Evolutionary conservation across 805 yeast species (phyloP), one percentile per base, ranked within the genome.

Genomic region (Wickerhamiella azyma): DNA sequence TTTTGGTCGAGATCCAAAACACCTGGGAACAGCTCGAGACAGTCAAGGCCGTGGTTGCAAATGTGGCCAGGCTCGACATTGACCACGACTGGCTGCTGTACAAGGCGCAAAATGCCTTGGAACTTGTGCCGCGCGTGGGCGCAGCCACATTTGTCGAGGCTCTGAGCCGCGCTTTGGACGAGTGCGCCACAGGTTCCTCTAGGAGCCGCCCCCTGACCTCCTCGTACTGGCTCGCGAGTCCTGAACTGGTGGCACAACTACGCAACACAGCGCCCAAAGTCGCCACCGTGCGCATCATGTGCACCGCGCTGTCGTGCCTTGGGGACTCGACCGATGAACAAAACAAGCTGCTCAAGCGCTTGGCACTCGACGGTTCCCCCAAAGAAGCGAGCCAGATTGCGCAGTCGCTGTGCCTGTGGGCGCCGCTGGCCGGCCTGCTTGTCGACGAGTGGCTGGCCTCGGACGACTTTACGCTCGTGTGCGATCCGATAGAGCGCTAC

Each of bases 191-290:
- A n/a, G n/a, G n/a, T n/a, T 5, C 26, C 35, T 13, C 37, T 28
- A 14, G 16, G n/a, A 17, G 26, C 13, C 11, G 32, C 39, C 6
- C 32, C 38, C 19, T 14, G 35, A 13, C 44, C 24, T 21, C 24
- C 24, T n/a, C n/a, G n/a, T 41, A 41, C 33, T 41, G 44, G 44
- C 39, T 41, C 14, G 36, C 44, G 4, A 17, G 13, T 3, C 37
- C 37, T 8, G 35, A 41, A 2, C 16, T 41, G 14, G 17, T 41
- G 10, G 9, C 2, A 6, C 17, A 32, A 5, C 24, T 41, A 7
- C 26, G 33, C 29, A 21, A 29, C 9, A 13, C 37, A 9, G 35
- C 26, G 24, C 26, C 18, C 18, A 41, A 38, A 8, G 39, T 39
- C 6, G 37, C 33, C 14, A 24, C 14, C 10, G 44, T 24, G 21